These are phyloP conservation scores for Ajuga reptans DNA, from an alignment of 305 asterid genomes.

Conservation along the genomic window DNA sequence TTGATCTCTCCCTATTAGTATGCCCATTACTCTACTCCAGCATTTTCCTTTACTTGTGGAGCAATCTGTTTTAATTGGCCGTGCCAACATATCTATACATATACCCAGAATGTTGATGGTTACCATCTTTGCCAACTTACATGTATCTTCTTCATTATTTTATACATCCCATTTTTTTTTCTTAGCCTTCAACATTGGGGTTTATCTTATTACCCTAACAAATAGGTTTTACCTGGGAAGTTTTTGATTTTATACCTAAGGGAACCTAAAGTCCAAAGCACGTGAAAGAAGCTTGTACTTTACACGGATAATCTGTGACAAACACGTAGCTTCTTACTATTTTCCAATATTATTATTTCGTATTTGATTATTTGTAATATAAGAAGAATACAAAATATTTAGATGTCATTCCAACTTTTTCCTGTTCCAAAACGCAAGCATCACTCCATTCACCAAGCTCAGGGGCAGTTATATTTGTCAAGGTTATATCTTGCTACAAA, in stretches of 20 bases:
- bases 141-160: neutral
- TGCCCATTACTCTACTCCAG: too few relatives aligned
- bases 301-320: neutral
- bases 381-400: too few relatives aligned
- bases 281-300: neutral
- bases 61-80: neutral
- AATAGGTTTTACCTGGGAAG: neutral
- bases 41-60: neutral
- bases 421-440: too few relatives aligned
- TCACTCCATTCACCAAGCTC: too few relatives aligned
- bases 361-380: too few relatives aligned
- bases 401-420: too few relatives aligned
- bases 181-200: neutral
- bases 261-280: neutral
- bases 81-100: neutral
- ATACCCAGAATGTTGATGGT: neutral
- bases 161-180: neutral
- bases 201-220: neutral
- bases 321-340: neutral
- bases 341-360: too few relatives aligned
- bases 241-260: neutral
- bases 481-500: too few relatives aligned
- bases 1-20: too few relatives aligned
- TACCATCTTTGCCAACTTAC: slow-evolving; percentile 1
- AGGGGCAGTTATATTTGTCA: too few relatives aligned